A percentile compares a stretch with the other conserved stretches of the same genome.
These are phyloP conservation scores for Coemansia sp. DNA, from an alignment of 192 early-diverging fungal genomes.

Conservation along the genomic window DNA sequence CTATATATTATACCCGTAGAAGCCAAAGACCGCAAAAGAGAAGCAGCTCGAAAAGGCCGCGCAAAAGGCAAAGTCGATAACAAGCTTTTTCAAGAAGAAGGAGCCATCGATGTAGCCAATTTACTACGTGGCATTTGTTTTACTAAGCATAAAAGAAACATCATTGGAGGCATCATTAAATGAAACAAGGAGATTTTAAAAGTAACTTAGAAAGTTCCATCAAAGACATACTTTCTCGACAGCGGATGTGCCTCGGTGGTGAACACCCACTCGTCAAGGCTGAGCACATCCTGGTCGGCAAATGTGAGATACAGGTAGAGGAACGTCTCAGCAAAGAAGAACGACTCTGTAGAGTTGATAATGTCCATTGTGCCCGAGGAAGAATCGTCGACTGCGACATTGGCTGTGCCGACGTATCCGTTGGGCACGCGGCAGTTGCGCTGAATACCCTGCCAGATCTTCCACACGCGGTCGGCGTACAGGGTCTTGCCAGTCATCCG, in stretches of 20 bases:
- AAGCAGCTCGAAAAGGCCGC: slow-evolving; percentile 48
- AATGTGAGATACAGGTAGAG: slow-evolving; percentile 93
- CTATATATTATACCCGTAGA: too few species aligned
- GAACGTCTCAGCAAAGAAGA: slow-evolving; percentile 93
- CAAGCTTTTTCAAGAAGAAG: slow-evolving; percentile 44
- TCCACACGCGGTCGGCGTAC: slow-evolving; percentile 74
- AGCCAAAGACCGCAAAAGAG: slow-evolving; percentile 48
- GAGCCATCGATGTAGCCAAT: not conserved
- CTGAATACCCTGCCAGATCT: slow-evolving; percentile 69
- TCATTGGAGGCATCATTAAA: not conserved
- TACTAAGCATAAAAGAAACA: slow-evolving; percentile 1
- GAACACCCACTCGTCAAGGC: slow-evolving; percentile 85
- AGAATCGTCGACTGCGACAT: slow-evolving; percentile 37
- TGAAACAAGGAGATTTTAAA: not conserved
- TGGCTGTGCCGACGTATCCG: slow-evolving; percentile 65
- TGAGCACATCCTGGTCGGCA: slow-evolving; percentile 65
- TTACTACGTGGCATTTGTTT: too few species aligned
- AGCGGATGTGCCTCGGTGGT: slow-evolving; percentile 97
- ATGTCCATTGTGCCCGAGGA: slow-evolving; percentile 30
- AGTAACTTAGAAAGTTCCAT: slow-evolving; percentile 37
- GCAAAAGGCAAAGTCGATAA: slow-evolving; percentile 43
- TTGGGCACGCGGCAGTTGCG: slow-evolving; percentile 67
- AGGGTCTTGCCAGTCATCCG: slow-evolving; percentile 66
- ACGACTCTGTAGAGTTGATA: slow-evolving; percentile 61
- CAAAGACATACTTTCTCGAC: slow-evolving; percentile 33